phyloP scores from a whole-genome alignment of 345 rosid species.

The Eucalyptus marginata region DNA sequence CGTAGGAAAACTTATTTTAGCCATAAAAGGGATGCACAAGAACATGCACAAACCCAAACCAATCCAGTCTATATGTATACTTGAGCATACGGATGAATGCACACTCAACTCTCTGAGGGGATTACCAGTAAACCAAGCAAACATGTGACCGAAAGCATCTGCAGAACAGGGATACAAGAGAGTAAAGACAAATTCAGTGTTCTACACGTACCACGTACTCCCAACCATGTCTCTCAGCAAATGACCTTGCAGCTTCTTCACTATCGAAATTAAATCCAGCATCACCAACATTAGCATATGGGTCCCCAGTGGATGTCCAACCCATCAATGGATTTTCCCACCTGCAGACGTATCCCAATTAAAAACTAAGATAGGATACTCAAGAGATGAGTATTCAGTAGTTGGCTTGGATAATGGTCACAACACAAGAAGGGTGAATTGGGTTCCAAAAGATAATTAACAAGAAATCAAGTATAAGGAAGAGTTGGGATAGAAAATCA shows the following conservation, averaged over 20 bases:
- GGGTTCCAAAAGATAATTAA: neutral
- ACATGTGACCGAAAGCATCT: neutral
- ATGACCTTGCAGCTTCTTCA: conserved; percentile 70
- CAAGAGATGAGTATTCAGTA: neutral
- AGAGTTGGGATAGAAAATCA: neutral
- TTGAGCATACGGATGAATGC: neutral
- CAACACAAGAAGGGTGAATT: neutral
- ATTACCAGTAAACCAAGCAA: neutral
- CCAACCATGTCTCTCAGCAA: conserved; percentile 94
- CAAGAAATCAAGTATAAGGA: neutral
- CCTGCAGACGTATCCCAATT: conserved; percentile 15
- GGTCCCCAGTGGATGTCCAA: conserved; percentile 99
- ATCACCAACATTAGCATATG: conserved; percentile 97
- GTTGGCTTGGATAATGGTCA: neutral
- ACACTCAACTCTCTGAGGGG: neutral
- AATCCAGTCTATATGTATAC: neutral
- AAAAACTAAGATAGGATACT: neutral
- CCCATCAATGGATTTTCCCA: conserved; percentile 99
- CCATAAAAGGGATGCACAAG: neutral
- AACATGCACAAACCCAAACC: neutral
- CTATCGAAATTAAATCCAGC: conserved; percentile 65
- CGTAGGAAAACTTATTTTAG: neutral
- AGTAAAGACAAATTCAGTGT: neutral
- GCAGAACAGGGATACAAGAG: neutral
- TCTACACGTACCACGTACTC: conserved; percentile 49